phyloP scores from a whole-genome alignment of 1,284 basidiomycete species.

The Marasmius sp. region DNA sequence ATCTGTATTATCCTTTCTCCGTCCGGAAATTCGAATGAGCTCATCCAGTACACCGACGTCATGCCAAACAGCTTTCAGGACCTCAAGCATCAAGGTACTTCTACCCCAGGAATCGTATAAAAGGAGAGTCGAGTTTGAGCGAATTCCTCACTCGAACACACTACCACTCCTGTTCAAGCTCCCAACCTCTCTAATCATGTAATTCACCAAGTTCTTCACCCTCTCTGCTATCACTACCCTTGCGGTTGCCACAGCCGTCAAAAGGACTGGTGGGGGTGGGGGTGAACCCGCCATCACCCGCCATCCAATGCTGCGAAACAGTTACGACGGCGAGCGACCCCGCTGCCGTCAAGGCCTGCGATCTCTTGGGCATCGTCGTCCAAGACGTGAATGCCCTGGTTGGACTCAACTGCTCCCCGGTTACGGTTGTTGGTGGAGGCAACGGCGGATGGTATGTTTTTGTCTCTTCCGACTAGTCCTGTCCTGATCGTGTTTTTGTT shows the following conservation, averaged over 20 bases:
- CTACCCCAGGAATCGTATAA: too few species aligned
- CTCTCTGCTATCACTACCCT: not conserved
- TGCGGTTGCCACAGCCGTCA: conserved; percentile 12
- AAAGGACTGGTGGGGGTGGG: not conserved
- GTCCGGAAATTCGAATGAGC: too few species aligned
- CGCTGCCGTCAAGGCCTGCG: not conserved
- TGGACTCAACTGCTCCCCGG: conserved; percentile 6
- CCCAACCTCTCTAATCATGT: conserved; percentile 2
- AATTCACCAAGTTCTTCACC: conserved; percentile 3
- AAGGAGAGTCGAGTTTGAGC: too few species aligned
- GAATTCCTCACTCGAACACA: too few species aligned
- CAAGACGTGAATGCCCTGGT: conserved; percentile 7
- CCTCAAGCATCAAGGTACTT: too few species aligned
- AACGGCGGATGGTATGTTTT: not conserved
- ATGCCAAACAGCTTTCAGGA: too few species aligned
- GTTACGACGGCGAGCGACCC: not conserved
- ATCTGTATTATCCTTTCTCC: too few species aligned
- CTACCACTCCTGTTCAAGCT: conserved; percentile 3
- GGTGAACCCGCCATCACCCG: too few species aligned
- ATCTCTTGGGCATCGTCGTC: conserved; percentile 12
- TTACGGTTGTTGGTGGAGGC: conserved; percentile 7
- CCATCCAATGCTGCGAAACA: conserved; percentile 9
- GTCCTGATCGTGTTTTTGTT: not conserved
- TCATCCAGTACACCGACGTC: too few species aligned
- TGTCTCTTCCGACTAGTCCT: not conserved